phyloP scores from a whole-genome alignment of 768 basidiomycete genomes.

The Pisolithus sp. region DNA sequence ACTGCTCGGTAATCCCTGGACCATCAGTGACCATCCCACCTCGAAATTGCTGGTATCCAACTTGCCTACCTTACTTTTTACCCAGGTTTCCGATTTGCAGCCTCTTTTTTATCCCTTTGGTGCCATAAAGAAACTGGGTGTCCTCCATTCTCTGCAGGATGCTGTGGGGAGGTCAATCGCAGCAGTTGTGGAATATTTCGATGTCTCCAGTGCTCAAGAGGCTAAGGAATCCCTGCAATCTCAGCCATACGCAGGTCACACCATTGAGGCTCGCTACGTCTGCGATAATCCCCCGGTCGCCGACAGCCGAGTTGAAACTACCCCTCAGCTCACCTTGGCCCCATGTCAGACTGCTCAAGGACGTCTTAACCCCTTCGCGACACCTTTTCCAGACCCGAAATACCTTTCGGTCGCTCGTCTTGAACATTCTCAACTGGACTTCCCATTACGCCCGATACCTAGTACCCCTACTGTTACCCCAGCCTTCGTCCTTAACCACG shows the following conservation, averaged over 20 bases:
- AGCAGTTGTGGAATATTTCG: conserved; percentile 59
- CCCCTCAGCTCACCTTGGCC: background rate
- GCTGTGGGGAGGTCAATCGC: conserved; percentile 37
- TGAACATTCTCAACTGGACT: conserved; percentile 1
- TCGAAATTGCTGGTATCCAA: conserved; percentile 55
- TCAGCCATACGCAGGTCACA: conserved; percentile 52
- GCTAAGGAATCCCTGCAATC: conserved; percentile 56
- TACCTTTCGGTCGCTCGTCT: conserved; percentile 2
- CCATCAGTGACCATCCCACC: conserved; percentile 36
- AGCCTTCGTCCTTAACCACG: conserved; percentile 14
- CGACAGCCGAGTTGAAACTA: conserved; percentile 4
- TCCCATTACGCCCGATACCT: conserved; percentile 2
- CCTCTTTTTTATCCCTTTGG: conserved; percentile 75
- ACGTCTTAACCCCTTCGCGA: conserved; percentile 28
- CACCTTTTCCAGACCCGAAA: conserved; percentile 22
- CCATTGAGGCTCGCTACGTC: conserved; percentile 34
- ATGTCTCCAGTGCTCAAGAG: conserved; percentile 50
- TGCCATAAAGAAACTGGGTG: conserved; percentile 54
- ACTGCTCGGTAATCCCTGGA: conserved; percentile 26
- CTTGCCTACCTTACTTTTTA: conserved; percentile 60
- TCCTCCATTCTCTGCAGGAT: conserved; percentile 33
- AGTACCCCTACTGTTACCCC: conserved; percentile 20
- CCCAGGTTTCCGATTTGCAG: conserved; percentile 57
- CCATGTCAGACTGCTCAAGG: conserved; percentile 12
- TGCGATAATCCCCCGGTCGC: conserved; percentile 11